Evolutionary conservation across 768 basidiomycete genomes (phyloP).

Genomic region (Tulasnella calospora): DNA sequence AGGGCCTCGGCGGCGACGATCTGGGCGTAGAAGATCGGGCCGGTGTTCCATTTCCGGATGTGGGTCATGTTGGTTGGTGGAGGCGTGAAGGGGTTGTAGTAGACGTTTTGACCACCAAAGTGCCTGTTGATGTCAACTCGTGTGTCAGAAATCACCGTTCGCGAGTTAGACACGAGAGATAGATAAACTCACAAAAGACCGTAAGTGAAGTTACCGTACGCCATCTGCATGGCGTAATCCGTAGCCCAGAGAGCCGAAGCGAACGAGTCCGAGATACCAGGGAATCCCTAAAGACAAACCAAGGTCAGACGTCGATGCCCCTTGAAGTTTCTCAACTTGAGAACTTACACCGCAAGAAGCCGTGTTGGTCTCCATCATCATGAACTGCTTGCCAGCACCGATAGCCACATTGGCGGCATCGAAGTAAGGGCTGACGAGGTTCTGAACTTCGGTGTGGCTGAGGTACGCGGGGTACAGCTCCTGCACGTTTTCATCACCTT

Average conservation of each 20-base stretch:
- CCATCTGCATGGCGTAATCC: slow-evolving; percentile 51
- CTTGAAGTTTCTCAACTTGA: neutral
- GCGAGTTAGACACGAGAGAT: neutral
- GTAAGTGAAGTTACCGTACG: slow-evolving; percentile 45
- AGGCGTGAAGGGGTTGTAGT: slow-evolving; percentile 25
- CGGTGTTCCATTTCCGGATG: slow-evolving; percentile 18
- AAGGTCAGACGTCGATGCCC: slow-evolving; percentile 40
- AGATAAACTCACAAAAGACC: slow-evolving; percentile 9
- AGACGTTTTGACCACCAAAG: slow-evolving; percentile 30
- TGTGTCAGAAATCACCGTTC: neutral
- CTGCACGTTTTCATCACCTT: neutral
- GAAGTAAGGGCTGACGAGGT: slow-evolving; percentile 18
- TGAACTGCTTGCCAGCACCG: slow-evolving; percentile 40
- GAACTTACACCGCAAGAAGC: slow-evolving; percentile 48
- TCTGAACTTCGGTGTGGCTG: slow-evolving; percentile 19
- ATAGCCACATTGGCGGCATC: slow-evolving; percentile 34
- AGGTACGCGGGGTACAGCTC: slow-evolving; percentile 19
- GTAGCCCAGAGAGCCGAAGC: slow-evolving; percentile 50
- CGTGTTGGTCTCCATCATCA: slow-evolving; percentile 67
- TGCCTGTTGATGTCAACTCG: slow-evolving; percentile 35
- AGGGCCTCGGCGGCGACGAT: slow-evolving; percentile 23
- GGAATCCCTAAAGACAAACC: slow-evolving; percentile 38
- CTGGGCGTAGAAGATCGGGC: slow-evolving; percentile 24
- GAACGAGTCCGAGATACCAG: slow-evolving; percentile 49
- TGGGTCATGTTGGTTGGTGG: slow-evolving; percentile 17